Evolutionary conservation across 2,329 filamentous ascomycete species (phyloP), one percentile per base, ranked within the genome.

Genomic region (Penicillium sp.): DNA sequence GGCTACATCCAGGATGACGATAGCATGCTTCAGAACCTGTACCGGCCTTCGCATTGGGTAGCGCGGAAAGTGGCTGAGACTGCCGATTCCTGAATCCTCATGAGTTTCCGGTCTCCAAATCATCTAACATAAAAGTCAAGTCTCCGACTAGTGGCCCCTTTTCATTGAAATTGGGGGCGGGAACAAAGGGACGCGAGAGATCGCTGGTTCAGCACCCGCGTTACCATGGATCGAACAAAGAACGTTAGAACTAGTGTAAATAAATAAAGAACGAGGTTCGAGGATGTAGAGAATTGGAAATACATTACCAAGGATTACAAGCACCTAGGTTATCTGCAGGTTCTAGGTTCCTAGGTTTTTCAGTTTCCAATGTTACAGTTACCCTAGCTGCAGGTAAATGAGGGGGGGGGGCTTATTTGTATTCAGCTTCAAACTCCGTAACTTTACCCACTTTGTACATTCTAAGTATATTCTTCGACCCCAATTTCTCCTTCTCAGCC

Each of bases 11-110:
- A 92, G 65, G 90, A 98, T 69, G 77, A 83, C 14, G 78, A 86
- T 52, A 96, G 92, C 69, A 95, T 99, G 91, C 77, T 97, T 66
- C 88, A 89, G 71, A 95, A 89, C 55, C 83, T 85, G 6, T 99
- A 98, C 73, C 81, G 80, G 59, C 90, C 90, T 16, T 90, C 87
- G 53, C 86, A 90, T 60, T 99, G 95, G 95, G 80, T 96, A 27
- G 93, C 90, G 33, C 85, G 88, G 60, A 99, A 96, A 77, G 57
- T 51, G 35, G 35, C 47, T 39, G 45, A 55, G 37, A 21, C 26
- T 8, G 27, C 13, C 41, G 26, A 43, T 35, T 50, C 13, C 16
- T 51, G 19, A 24, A 29, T 51, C 19, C 35, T 22, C n/a, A n/a
- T 19, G n/a, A 39, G 35, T n/a, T 9, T 10, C 19, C 19, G 9